These are phyloP conservation scores for Puccinellia tenuiflora DNA, from an alignment of 176 grass and related monocot species.

Conservation along the genomic window DNA sequence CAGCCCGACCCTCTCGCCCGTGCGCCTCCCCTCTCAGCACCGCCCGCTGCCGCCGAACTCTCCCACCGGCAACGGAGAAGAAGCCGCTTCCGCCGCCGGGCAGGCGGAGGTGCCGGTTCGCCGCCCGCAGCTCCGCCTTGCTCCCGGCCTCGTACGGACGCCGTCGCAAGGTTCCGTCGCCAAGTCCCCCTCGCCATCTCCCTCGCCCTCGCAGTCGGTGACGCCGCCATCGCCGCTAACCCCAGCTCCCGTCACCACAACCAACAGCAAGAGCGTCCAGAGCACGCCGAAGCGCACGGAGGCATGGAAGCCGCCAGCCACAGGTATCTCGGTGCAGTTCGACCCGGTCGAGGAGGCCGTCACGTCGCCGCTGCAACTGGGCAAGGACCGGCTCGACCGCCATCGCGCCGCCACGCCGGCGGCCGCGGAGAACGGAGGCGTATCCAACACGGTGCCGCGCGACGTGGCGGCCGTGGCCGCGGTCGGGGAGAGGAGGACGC, in stretches of 20 bases:
- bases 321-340: not conserved
- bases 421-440: conserved; percentile 1
- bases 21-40: not conserved
- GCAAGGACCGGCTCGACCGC: not conserved
- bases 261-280: conserved; percentile 24
- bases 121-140: conserved; percentile 19
- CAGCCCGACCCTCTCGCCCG: conserved; percentile 39
- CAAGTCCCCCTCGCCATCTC: conserved; percentile 16
- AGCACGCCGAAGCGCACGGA: conserved; percentile 34
- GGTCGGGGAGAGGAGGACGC: conserved; percentile 34
- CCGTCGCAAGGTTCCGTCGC: conserved; percentile 31
- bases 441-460: not conserved
- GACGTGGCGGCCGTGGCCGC: conserved; percentile 26
- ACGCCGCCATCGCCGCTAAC: conserved; percentile 31
- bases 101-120: not conserved
- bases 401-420: not conserved
- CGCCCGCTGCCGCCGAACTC: not conserved
- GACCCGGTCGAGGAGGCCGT: conserved; percentile 6
- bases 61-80: not conserved
- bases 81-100: not conserved
- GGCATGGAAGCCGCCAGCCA: conserved; percentile 8
- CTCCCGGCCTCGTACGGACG: conserved; percentile 36
- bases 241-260: not conserved
- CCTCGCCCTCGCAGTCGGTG: conserved; percentile 16
- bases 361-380: conserved; percentile 19